Evolutionary conservation across 768 basidiomycete species (phyloP), one percentile per base, ranked within the genome.

Genomic region (Astraeus odoratus): DNA sequence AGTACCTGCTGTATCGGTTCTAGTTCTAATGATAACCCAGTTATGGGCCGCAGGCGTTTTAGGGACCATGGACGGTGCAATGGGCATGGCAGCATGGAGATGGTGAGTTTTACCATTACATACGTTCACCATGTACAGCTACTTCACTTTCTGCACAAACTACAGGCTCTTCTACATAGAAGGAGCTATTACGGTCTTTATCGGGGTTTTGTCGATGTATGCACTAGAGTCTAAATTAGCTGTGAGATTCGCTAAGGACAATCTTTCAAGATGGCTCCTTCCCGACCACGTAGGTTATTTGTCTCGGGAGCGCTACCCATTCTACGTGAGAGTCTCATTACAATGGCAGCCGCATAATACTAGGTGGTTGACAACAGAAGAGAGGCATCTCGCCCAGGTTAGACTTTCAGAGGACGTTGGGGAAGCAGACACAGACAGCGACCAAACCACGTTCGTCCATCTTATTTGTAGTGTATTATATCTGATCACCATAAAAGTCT

Each of bases 1-100:
- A 12, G 39, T 20, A 40, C 19, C 19, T 15, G 9, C 13, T 9
- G 3, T 13, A 4, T 12, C 24, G 23, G 22, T 19, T 6, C 23
- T 13, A 20, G 16, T 1, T 25, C 25, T 37, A 36, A 24, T 20
- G 8, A 9, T 22, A 20, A 16, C 27, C 16, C 48, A 83, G 77
- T 58, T 86, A 6, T 76, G 86, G 55, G 86, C 83, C 13, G 84
- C 84, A n/a, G 85, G 81, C 9, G 82, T 87, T 43, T 69, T 90
- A 13, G 65, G 70, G 1, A 72, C 70, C 34, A 82, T 87, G 83
- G 75, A 88, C 49, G 83, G 81, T 1, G 71, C 69, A 41, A 66
- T 75, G 4, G 84, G 83, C 1, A 78, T 83, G 33, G 58, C 78
- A 23, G 83, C 81, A 8, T 87, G 85, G 85, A 56, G 80, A 68